These are phyloP conservation scores for Claviceps fusiformis DNA, from an alignment of 2,329 filamentous ascomycete species.

Conservation along the genomic window DNA sequence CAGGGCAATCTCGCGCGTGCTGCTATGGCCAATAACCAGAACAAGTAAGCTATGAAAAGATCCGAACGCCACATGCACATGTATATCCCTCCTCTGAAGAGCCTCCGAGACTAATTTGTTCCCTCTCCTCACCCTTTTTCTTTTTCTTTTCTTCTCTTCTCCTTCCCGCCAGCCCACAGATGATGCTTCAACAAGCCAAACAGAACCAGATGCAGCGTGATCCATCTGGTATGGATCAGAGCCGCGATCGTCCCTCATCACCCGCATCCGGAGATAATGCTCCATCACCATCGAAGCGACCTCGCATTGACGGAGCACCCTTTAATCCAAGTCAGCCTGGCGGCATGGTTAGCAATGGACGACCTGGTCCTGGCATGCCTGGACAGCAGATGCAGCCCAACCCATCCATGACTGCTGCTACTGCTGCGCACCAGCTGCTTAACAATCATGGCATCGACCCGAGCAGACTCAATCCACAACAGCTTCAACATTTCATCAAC, in stretches of 20 bases:
- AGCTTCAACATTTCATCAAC: conserved; percentile 53
- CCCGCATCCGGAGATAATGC: conserved; percentile 76
- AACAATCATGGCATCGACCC: conserved; percentile 62
- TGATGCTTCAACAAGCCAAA: conserved; percentile 60
- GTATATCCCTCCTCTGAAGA: neutral
- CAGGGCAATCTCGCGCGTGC: conserved; percentile 53
- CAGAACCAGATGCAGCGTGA: conserved; percentile 78
- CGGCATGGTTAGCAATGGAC: conserved; percentile 59
- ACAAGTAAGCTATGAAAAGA: conserved; percentile 42
- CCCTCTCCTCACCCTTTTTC: neutral
- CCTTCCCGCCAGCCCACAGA: conserved; percentile 42
- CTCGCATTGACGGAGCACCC: conserved; percentile 56
- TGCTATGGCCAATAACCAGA: conserved; percentile 67
- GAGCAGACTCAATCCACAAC: conserved; percentile 56
- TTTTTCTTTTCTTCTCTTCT: neutral
- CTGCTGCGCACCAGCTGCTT: conserved; percentile 46
- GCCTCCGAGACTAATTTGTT: neutral
- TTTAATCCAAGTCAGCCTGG: conserved; percentile 58
- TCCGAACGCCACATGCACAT: neutral
- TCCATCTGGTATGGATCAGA: conserved; percentile 75
- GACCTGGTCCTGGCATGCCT: conserved; percentile 57
- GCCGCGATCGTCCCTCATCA: conserved; percentile 66
- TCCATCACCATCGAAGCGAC: conserved; percentile 83
- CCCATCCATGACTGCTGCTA: conserved; percentile 33
- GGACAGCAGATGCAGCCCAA: conserved; percentile 50